These are phyloP conservation scores for Harringtonia aguacate DNA, from an alignment of 2,329 filamentous ascomycete genomes.

Conservation along the genomic window DNA sequence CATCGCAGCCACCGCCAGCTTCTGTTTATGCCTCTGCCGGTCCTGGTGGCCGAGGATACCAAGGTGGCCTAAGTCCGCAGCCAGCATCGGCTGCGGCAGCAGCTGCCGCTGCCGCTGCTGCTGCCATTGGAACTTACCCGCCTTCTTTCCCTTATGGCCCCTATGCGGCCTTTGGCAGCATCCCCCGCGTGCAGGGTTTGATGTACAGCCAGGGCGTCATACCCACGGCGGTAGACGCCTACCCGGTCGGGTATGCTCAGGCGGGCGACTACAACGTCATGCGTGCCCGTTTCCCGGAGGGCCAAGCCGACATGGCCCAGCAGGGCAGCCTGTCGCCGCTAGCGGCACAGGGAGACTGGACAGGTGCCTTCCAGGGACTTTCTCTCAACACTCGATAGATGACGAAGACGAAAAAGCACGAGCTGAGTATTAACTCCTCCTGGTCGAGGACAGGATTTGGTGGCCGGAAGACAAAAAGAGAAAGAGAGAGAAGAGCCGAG, in stretches of 20 bases:
- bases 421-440: not conserved
- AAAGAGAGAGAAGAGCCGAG: not conserved
- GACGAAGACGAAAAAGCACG: not conserved
- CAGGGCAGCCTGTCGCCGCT: constrained; percentile 29
- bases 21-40: not conserved
- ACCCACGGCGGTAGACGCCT: constrained; percentile 29
- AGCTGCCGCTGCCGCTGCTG: constrained; percentile 29
- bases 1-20: not conserved
- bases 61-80: constrained; percentile 12
- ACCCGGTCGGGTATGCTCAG: constrained; percentile 27
- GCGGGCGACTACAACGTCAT: constrained; percentile 33
- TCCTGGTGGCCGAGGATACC: constrained; percentile 7
- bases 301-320: constrained; percentile 20
- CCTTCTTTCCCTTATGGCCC: constrained; percentile 18
- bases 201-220: constrained; percentile 28
- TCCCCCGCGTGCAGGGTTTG: constrained; percentile 24
- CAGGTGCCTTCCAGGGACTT: constrained; percentile 55
- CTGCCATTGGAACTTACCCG: constrained; percentile 27
- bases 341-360: constrained; percentile 46
- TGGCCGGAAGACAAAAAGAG: not conserved
- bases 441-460: not conserved
- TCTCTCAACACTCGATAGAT: constrained; percentile 44
- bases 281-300: constrained; percentile 35
- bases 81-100: constrained; percentile 19
- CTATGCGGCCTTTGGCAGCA: constrained; percentile 32